Conservation (phyloP, 257 asterid genomes). For the Jaltomata sinuosa region DNA sequence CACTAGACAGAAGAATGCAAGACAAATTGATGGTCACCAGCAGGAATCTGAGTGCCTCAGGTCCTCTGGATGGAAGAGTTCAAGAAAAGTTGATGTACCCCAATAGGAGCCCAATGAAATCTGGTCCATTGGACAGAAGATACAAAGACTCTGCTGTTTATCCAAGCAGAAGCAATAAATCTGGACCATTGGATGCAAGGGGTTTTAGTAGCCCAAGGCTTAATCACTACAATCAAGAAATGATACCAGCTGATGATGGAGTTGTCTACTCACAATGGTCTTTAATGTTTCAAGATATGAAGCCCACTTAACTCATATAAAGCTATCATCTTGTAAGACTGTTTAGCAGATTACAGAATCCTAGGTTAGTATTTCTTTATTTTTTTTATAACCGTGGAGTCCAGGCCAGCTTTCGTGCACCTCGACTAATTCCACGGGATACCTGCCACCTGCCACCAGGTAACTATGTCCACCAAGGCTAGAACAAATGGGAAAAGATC, state of each 20-base stretch:
- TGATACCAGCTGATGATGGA: conserved; percentile 21
- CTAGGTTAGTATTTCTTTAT: not conserved
- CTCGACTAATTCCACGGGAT: too few relatives aligned
- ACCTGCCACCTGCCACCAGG: too few relatives aligned
- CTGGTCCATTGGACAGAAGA: conserved; percentile 19
- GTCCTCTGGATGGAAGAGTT: conserved; percentile 41
- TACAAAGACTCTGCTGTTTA: conserved; percentile 8
- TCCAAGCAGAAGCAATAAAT: conserved; percentile 5
- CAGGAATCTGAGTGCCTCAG: conserved; percentile 22
- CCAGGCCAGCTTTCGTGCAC: too few relatives aligned
- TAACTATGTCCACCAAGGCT: too few relatives aligned
- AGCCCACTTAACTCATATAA: conserved; percentile 43
- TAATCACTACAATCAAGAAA: conserved; percentile 25
- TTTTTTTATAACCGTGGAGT: too few relatives aligned
- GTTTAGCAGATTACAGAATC: not conserved
- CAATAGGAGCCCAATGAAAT: conserved; percentile 28
- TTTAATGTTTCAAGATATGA: conserved; percentile 78
- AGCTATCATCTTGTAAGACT: not conserved
- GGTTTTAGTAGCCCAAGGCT: conserved; percentile 56
- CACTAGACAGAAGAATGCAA: conserved; percentile 17
- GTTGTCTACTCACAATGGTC: conserved; percentile 63
- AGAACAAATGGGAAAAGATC: too few relatives aligned
- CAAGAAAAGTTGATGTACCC: conserved; percentile 16
- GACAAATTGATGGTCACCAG: conserved; percentile 16
- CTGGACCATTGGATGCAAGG: conserved; percentile 18